A percentile compares a stretch with the other conserved stretches of the same genome.
Conservation (phyloP, 257 asterid species). For the Schizonepeta tenuifolia region DNA sequence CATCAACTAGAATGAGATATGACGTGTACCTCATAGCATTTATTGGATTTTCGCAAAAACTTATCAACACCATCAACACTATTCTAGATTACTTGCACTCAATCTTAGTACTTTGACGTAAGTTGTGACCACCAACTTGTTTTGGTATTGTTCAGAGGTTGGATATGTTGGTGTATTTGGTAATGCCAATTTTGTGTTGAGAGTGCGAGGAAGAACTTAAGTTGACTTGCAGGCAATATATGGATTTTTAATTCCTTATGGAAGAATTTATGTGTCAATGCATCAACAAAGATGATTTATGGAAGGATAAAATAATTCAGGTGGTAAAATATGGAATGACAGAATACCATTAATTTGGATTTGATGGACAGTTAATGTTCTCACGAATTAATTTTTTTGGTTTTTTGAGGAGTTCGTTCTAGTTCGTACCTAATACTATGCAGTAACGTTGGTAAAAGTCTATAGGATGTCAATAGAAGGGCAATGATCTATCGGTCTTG, state of each 20-base stretch:
- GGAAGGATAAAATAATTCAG: neutral
- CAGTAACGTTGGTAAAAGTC: too few species aligned
- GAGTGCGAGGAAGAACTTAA: too few species aligned
- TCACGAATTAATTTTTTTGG: neutral
- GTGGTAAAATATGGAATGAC: neutral
- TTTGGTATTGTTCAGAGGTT: neutral
- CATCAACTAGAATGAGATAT: neutral
- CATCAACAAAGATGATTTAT: neutral
- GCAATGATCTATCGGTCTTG: too few species aligned
- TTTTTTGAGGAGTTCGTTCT: too few species aligned
- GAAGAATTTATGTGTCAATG: neutral
- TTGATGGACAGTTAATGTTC: neutral
- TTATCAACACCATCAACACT: neutral
- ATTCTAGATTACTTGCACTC: neutral
- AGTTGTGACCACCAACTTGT: neutral
- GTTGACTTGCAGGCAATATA: neutral
- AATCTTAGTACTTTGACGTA: neutral
- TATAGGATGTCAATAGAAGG: too few species aligned
- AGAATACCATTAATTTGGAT: neutral
- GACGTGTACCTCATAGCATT: neutral
- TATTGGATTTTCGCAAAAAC: neutral
- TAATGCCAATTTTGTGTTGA: too few species aligned
- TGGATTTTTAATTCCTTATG: neutral
- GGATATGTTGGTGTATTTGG: neutral
- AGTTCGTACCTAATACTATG: too few species aligned